Conservation (phyloP, 1,284 basidiomycete species). For the Fistulinella cinereoalba region DNA sequence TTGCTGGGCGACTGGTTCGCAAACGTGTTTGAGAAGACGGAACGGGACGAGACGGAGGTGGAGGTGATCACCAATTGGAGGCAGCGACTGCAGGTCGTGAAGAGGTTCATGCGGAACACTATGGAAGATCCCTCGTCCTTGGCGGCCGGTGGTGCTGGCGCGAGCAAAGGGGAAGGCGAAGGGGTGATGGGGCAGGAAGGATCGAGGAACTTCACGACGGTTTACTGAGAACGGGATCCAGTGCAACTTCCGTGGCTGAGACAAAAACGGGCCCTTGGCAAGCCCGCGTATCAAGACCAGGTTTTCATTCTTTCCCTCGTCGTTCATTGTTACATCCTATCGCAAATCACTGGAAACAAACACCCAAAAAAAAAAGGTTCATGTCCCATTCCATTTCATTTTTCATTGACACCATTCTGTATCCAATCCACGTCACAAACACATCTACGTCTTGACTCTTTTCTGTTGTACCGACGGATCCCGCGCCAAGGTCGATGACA, state of each 20-base stretch:
- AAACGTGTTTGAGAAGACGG: constrained; percentile 75
- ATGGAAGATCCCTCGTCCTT: constrained; percentile 30
- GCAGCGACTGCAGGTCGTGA: constrained; percentile 74
- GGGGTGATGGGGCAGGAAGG: constrained; percentile 47
- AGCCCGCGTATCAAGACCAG: no score
- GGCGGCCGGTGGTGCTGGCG: constrained; percentile 1
- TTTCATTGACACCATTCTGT: constrained; percentile 8
- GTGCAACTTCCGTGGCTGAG: no score
- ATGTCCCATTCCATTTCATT: not conserved
- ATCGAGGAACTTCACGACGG: constrained; percentile 50
- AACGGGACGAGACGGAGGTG: constrained; percentile 60
- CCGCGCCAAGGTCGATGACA: not conserved
- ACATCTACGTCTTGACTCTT: not conserved
- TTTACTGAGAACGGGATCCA: constrained; percentile 27
- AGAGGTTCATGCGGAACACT: constrained; percentile 47
- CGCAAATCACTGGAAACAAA: no score
- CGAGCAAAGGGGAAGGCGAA: constrained; percentile 27
- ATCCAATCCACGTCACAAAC: constrained; percentile 11
- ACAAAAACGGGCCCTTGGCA: constrained; percentile 6
- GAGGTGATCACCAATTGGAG: constrained; percentile 93
- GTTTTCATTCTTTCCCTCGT: not conserved
- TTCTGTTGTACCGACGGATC: constrained; percentile 13
- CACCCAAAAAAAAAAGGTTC: constrained; percentile 7
- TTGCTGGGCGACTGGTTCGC: constrained; percentile 87
- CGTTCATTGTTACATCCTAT: no score